phyloP scores from a whole-genome alignment of 2,329 filamentous ascomycete genomes.

The Fusarium protoensiforme region DNA sequence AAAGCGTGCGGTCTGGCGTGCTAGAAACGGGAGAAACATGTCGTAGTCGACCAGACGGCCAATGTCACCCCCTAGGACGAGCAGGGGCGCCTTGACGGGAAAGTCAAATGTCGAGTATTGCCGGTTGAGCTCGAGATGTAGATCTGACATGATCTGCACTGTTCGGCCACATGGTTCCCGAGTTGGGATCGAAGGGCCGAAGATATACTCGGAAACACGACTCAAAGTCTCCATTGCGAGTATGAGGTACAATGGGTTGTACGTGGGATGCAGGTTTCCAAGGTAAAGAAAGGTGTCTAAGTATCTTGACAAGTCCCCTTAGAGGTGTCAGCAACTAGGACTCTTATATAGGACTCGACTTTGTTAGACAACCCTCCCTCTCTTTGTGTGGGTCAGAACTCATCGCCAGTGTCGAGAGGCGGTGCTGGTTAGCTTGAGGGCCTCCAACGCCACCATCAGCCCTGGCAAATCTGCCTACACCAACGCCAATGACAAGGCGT shows the following conservation, averaged over 20 bases:
- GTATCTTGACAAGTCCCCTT: not conserved
- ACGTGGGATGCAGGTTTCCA: not conserved
- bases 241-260: not conserved
- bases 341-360: conserved; percentile 27
- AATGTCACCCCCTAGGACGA: conserved; percentile 62
- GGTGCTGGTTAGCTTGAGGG: conserved; percentile 33
- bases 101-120: conserved; percentile 57
- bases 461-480: conserved; percentile 24
- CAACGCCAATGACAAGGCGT: not conserved
- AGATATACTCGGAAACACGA: conserved; percentile 35
- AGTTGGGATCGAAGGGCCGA: conserved; percentile 17
- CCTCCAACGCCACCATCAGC: conserved; percentile 33
- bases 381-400: conserved; percentile 18
- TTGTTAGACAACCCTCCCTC: conserved; percentile 1
- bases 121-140: conserved; percentile 60
- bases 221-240: conserved; percentile 25
- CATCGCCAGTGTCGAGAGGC: conserved; percentile 10
- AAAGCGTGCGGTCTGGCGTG: conserved; percentile 53
- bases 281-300: not conserved
- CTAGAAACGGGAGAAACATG: conserved; percentile 56
- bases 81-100: conserved; percentile 52
- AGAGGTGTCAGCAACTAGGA: not conserved
- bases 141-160: conserved; percentile 58
- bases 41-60: conserved; percentile 61
- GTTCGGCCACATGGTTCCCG: conserved; percentile 33